Base-by-base conservation (phyloP, 2,329 filamentous ascomycete species). In the Pyricularia grisea region DNA sequence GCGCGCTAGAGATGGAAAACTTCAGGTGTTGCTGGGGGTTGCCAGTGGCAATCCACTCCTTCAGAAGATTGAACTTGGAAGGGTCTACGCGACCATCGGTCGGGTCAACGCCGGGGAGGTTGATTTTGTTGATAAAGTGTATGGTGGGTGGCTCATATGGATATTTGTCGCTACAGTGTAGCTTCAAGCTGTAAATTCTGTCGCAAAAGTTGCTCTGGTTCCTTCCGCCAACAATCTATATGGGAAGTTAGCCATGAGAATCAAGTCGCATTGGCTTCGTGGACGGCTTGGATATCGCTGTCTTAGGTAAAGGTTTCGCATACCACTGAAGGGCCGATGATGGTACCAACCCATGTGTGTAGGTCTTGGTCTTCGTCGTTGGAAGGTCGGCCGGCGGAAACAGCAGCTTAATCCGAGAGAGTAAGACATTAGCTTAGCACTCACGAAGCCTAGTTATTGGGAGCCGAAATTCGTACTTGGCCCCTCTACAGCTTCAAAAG, bases 311-410 rank as follows among this genome's bases (percentile, higher is more conserved):
- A 50, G 61, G 4, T 27, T 66, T 27, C 50, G 68, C 92, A 77
- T 85, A 97, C 95, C 80, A 98, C 94, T 78, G 95, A 94, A 74
- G 95, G 95, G 1, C 95, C 95, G 67, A 97, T 89, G 73, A 99
- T 98, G 20, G 95, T 99, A 76, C 94, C 95, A 77, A 97, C 97
- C 95, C 95, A 99, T 84, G 97, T 93, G 72, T 92, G 94, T 94
- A 99, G 97, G 80, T 95, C 88, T 72, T 97, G 87, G 77, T 99
- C 95, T 77, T 97, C 94, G 66, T 92, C 90, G 79, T 98, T 93
- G 64, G 95, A 98, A 83, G 94, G 98, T 71, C 94, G 94, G 83
- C 98, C 95, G 95, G 74, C 69, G 64, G 65, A 50, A n/a, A 67
- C 58, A 67, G 30, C 23, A 11, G 27, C 36, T 30, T 3, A 5